A percentile compares a stretch with the other conserved stretches of the same genome.
Evolutionary conservation across 164 flowering plant genomes (phyloP).

Genomic region (Vitis cinerea): DNA sequence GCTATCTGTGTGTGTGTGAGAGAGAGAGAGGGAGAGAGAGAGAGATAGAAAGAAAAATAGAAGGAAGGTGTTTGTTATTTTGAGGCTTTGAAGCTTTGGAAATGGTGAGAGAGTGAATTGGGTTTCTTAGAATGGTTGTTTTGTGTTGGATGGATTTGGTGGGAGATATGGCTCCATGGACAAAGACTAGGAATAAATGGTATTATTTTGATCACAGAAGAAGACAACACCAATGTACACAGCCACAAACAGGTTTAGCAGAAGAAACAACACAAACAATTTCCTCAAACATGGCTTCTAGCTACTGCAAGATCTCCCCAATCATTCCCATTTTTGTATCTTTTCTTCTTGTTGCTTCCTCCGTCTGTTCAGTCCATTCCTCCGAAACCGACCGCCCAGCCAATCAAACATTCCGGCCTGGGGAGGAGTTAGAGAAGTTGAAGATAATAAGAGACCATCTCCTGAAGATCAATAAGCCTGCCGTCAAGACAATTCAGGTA

Average conservation of each 20-base stretch:
- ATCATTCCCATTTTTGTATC: constrained; percentile 58
- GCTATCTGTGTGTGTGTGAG: neutral
- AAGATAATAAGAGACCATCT: constrained; percentile 60
- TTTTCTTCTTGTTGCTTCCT: constrained; percentile 50
- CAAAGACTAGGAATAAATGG: constrained; percentile 33
- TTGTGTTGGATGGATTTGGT: constrained; percentile 35
- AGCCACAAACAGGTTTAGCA: constrained; percentile 29
- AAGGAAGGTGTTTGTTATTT: constrained; percentile 3
- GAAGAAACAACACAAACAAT: constrained; percentile 25
- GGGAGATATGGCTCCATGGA: constrained; percentile 33
- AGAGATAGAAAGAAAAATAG: constrained; percentile 13
- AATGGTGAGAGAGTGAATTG: constrained; percentile 36
- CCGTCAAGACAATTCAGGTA: constrained; percentile 86
- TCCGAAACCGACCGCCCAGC: constrained; percentile 12
- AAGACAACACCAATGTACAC: constrained; percentile 51
- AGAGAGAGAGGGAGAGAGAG: constrained; percentile 2
- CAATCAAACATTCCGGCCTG: constrained; percentile 60
- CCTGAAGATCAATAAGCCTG: constrained; percentile 75
- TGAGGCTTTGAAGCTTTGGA: constrained; percentile 28
- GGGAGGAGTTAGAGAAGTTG: constrained; percentile 60
- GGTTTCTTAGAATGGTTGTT: constrained; percentile 28
- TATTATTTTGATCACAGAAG: constrained; percentile 39
- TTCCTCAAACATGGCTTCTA: constrained; percentile 48
- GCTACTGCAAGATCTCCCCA: constrained; percentile 43
- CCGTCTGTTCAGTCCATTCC: constrained; percentile 32